A percentile compares a stretch with the other conserved stretches of the same genome.
phyloP scores from a whole-genome alignment of 805 yeast species.

The Yarrowia sp. region DNA sequence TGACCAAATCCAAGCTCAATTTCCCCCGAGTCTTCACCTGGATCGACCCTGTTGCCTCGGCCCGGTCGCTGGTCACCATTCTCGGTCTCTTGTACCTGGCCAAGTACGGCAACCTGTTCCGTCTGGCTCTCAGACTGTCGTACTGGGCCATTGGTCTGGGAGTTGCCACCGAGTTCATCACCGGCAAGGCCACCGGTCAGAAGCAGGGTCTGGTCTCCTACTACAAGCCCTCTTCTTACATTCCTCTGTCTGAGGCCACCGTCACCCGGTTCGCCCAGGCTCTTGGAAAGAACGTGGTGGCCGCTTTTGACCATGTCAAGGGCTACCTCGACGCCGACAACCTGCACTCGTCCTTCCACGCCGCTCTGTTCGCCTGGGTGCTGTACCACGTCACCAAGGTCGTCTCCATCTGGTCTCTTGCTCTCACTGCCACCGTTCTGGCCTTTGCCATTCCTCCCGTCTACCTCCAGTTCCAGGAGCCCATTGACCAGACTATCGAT shows the following conservation, averaged over 20 bases:
- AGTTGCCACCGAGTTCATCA: conserved; percentile 73
- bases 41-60: conserved; percentile 75
- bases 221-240: conserved; percentile 61
- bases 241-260: conserved; percentile 42
- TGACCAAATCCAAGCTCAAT: conserved; percentile 23
- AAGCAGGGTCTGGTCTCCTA: conserved; percentile 68
- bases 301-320: conserved; percentile 37
- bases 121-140: conserved; percentile 42
- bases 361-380: conserved; percentile 64
- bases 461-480: conserved; percentile 70
- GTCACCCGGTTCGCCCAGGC: conserved; percentile 47
- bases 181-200: conserved; percentile 69
- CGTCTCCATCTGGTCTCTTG: conserved; percentile 68
- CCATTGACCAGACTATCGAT: conserved; percentile 56
- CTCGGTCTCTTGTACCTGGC: conserved; percentile 58
- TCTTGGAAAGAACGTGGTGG: conserved; percentile 30
- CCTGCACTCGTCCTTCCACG: conserved; percentile 68
- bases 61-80: conserved; percentile 49
- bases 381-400: conserved; percentile 70
- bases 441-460: conserved; percentile 74
- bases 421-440: conserved; percentile 54
- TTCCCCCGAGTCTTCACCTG: conserved; percentile 57
- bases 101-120: conserved; percentile 36
- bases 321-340: conserved; percentile 57
- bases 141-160: conserved; percentile 59